phyloP scores from a whole-genome alignment of 2,329 filamentous ascomycete species.

The Cladophialophora immunda region DNA sequence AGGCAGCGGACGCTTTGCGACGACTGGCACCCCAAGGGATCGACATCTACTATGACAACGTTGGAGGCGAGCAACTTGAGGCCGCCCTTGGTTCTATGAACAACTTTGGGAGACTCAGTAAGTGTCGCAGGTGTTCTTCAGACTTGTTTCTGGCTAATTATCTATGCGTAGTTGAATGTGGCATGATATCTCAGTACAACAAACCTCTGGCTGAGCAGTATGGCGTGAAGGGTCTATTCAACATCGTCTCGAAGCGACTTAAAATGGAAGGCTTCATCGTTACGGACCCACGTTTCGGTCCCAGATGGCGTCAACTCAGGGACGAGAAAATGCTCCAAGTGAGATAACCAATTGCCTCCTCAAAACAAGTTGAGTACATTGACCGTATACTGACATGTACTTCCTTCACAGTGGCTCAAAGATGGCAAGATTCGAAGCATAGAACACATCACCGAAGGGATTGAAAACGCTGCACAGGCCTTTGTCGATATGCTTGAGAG shows the following conservation, averaged over 20 bases:
- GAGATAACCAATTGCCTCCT: constrained; percentile 25
- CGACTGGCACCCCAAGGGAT: constrained; percentile 80
- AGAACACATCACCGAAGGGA: constrained; percentile 73
- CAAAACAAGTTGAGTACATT: background rate
- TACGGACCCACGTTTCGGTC: constrained; percentile 68
- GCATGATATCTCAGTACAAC: constrained; percentile 78
- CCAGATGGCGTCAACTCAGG: constrained; percentile 68
- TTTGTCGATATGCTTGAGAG: constrained; percentile 78
- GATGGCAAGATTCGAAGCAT: constrained; percentile 79
- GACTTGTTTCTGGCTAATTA: background rate
- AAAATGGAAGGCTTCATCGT: constrained; percentile 79
- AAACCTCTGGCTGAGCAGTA: constrained; percentile 63
- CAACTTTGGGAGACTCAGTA: constrained; percentile 68
- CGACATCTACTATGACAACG: constrained; percentile 85
- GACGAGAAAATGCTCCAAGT: constrained; percentile 79
- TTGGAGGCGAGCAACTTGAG: constrained; percentile 67
- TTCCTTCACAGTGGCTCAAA: constrained; percentile 67
- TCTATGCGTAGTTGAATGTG: constrained; percentile 15
- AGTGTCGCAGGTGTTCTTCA: constrained; percentile 45
- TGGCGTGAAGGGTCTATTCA: constrained; percentile 71
- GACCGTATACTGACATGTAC: background rate
- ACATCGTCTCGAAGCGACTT: constrained; percentile 72
- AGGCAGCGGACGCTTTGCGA: constrained; percentile 70
- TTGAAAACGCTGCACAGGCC: constrained; percentile 78
- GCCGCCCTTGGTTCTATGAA: constrained; percentile 73